Conservation (phyloP, 2,329 filamentous ascomycete species). For the Phoma herbarum region DNA sequence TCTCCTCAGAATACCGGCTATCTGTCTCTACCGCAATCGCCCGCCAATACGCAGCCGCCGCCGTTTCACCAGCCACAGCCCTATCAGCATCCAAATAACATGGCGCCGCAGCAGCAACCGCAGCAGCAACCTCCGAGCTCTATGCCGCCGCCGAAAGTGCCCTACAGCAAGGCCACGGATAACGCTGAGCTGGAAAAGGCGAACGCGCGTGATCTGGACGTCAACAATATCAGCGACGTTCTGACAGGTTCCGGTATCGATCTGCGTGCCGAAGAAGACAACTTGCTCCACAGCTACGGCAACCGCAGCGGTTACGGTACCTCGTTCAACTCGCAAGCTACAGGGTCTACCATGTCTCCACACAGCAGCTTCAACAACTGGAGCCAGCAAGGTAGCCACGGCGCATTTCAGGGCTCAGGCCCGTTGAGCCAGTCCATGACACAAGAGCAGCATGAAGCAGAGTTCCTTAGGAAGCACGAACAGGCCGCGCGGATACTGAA, state of each 20-base stretch:
- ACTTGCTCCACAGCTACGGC: constrained; percentile 73
- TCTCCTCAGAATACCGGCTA: constrained; percentile 44
- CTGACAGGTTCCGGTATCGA: constrained; percentile 87
- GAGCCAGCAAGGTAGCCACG: constrained; percentile 50
- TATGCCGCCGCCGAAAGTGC: constrained; percentile 71
- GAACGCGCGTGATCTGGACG: constrained; percentile 64
- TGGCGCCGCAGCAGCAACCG: constrained; percentile 23
- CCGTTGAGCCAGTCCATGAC: constrained; percentile 64
- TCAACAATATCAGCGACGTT: constrained; percentile 84
- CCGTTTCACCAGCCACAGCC: constrained; percentile 64
- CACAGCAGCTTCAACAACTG: constrained; percentile 58
- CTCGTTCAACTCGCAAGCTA: constrained; percentile 55
- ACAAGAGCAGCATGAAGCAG: constrained; percentile 71
- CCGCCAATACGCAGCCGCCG: constrained; percentile 41
- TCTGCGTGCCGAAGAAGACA: constrained; percentile 85
- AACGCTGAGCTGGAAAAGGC: constrained; percentile 59
- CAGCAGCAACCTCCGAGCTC: constrained; percentile 45
- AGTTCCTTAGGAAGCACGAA: constrained; percentile 71
- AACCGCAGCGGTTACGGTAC: constrained; percentile 56
- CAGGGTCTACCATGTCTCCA: constrained; percentile 47
- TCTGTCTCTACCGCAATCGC: constrained; percentile 45
- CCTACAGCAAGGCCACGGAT: constrained; percentile 58
- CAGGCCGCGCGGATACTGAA: constrained; percentile 70
- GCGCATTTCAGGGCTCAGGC: constrained; percentile 52
- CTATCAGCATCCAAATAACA: constrained; percentile 45